Conservation (phyloP, 768 basidiomycete genomes). For the Hygrocybe coccinea region DNA sequence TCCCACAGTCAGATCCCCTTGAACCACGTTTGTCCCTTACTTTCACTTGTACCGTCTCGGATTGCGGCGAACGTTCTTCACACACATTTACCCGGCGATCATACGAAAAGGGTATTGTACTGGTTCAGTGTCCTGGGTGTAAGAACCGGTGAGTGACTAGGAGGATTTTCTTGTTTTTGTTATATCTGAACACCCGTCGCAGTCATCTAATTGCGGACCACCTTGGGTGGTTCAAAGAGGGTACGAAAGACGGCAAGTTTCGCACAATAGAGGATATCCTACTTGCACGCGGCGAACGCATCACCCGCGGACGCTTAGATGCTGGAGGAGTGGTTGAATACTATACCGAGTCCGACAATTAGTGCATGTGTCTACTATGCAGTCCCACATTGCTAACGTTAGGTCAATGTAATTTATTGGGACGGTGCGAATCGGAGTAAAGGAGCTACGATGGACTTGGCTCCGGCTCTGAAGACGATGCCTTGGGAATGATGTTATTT, state of each 20-base stretch:
- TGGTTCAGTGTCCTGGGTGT: slow-evolving; percentile 89
- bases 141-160: slow-evolving; percentile 67
- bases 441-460: too few relatives aligned
- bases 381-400: too few relatives aligned
- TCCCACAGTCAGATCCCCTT: slow-evolving; percentile 31
- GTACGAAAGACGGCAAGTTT: slow-evolving; percentile 64
- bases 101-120: slow-evolving; percentile 84
- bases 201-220: slow-evolving; percentile 89
- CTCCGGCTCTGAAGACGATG: background rate
- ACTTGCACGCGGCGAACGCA: slow-evolving; percentile 70
- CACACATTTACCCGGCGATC: slow-evolving; percentile 83
- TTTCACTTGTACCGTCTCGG: slow-evolving; percentile 79
- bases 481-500: slow-evolving; percentile 51
- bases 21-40: slow-evolving; percentile 70
- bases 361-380: background rate
- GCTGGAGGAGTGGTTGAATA: slow-evolving; percentile 53
- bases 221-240: slow-evolving; percentile 87
- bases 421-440: too few relatives aligned
- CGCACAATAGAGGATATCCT: slow-evolving; percentile 82
- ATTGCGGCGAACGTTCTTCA: slow-evolving; percentile 68
- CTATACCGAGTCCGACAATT: slow-evolving; percentile 27
- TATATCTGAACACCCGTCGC: slow-evolving; percentile 2
- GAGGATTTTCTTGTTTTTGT: background rate
- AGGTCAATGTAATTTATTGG: too few relatives aligned
- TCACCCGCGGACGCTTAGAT: slow-evolving; percentile 48